phyloP scores from a whole-genome alignment of 1,284 basidiomycete species.

The Trichosporon sp. region DNA sequence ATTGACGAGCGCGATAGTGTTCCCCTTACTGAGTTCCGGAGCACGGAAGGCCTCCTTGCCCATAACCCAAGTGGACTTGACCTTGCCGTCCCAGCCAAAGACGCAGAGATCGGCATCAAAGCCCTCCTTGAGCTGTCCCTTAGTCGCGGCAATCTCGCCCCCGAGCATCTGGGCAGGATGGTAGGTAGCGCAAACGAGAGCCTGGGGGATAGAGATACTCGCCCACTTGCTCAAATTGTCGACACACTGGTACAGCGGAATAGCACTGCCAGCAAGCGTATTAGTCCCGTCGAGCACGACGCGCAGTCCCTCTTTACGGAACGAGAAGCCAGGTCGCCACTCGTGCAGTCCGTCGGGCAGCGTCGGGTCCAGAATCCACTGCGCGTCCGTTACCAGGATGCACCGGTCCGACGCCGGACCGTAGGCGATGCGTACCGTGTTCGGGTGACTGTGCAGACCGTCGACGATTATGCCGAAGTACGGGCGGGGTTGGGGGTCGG shows the following conservation, averaged over 20 bases:
- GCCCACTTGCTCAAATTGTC: conserved; percentile 78
- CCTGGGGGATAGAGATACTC: conserved; percentile 70
- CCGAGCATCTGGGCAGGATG: conserved; percentile 77
- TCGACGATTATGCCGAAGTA: conserved; percentile 87
- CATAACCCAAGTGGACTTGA: conserved; percentile 72
- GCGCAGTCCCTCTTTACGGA: conserved; percentile 72
- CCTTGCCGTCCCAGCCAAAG: conserved; percentile 60
- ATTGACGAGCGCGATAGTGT: conserved; percentile 7
- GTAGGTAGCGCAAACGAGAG: conserved; percentile 74
- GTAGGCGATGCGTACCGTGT: conserved; percentile 80
- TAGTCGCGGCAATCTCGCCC: conserved; percentile 58
- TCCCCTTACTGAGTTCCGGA: conserved; percentile 4
- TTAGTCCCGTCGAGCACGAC: conserved; percentile 77
- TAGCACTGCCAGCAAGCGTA: conserved; percentile 72
- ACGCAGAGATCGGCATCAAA: conserved; percentile 78
- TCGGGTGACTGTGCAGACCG: conserved; percentile 83
- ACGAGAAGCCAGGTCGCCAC: conserved; percentile 66
- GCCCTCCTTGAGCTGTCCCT: conserved; percentile 71
- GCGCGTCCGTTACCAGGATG: conserved; percentile 80
- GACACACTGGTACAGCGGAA: conserved; percentile 74
- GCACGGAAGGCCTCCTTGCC: conserved; percentile 61
- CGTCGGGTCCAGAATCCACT: conserved; percentile 79
- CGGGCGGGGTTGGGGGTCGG: conserved; percentile 66
- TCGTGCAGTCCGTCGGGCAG: conserved; percentile 75
- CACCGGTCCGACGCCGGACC: conserved; percentile 74